Base-by-base conservation (phyloP, 169 alveolate genomes). In the Fabrea salina region DNA sequence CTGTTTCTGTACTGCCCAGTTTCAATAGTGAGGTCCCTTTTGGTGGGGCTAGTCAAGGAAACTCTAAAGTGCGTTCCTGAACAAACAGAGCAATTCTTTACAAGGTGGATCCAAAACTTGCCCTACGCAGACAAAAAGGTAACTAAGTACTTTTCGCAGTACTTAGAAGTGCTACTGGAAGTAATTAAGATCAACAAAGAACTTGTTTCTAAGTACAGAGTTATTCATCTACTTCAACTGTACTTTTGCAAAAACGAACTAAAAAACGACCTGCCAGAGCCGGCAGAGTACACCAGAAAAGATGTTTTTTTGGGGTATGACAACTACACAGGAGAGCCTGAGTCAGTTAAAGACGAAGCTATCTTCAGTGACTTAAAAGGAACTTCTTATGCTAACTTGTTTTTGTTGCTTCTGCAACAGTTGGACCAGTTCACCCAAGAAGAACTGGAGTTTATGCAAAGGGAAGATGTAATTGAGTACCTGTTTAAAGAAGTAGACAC, bases 251-350 rank as follows among this genome's bases (percentile, higher is more conserved):
- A 44, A 44, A 16, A 16, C 11, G 53, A 11, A 44, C 53, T 44
- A 44, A 16, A 44, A 11, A 16, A 11, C 53, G n/a, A 16, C 8
- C n/a, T 43, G 2, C 61, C 78, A n/a, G 40, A 7, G 1, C 19
- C 64, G 13, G 50, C 78, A 19, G 35, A 68, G 40, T 16, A 7
- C 16, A 16, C n/a, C 13, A 7, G 35, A 16, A 0, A n/a, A 1
- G 78, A 68, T 44, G 35, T 68, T 13, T 22, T 1, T 68, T 44
- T 68, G 19, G 78, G 78, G 3, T 68, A 68, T 44, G 66, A 68
- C 11, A 30, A 13, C 13, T 8, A 8, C 49, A 16, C 67, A 16
- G 8, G 19, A 19, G n/a, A 57, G 8, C 43, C 22, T 8, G 66
- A 13, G n/a, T 35, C 40, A n/a, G 25, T 8, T 43, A 8, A 37